These are phyloP conservation scores for Auriscalpium microsporum DNA, from an alignment of 768 basidiomycete species.

Conservation along the genomic window DNA sequence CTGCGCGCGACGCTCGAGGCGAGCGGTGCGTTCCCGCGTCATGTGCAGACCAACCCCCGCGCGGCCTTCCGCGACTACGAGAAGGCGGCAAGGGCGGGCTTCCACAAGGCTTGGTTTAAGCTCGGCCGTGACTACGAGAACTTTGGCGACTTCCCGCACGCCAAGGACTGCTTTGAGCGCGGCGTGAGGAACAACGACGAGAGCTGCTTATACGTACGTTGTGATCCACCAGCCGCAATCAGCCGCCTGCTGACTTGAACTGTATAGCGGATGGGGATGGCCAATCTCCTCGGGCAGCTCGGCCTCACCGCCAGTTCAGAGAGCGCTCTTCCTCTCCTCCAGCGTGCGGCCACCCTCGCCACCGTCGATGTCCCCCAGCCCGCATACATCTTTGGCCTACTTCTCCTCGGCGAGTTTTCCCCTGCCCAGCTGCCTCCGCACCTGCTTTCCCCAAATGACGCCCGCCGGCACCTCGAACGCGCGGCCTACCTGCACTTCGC, in stretches of 20 bases:
- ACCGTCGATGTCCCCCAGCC: slow-evolving; percentile 78
- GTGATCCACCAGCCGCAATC: slow-evolving; percentile 1
- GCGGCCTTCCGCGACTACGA: slow-evolving; percentile 89
- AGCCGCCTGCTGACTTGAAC: slow-evolving; percentile 1
- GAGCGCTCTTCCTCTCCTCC: slow-evolving; percentile 61
- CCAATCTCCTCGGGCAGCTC: slow-evolving; percentile 83
- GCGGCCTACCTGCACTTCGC: slow-evolving; percentile 81
- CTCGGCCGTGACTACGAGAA: slow-evolving; percentile 89
- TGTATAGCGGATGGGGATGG: slow-evolving; percentile 85
- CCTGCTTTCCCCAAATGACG: slow-evolving; percentile 55
- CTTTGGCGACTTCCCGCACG: slow-evolving; percentile 64
- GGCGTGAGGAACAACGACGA: slow-evolving; percentile 70
- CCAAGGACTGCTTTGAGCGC: slow-evolving; percentile 80
- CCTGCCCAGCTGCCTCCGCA: slow-evolving; percentile 44
- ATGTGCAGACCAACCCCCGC: slow-evolving; percentile 58
- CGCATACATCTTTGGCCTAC: slow-evolving; percentile 80
- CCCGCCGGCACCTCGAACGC: slow-evolving; percentile 69
- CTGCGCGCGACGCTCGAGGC: slow-evolving; percentile 67
- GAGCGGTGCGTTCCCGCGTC: slow-evolving; percentile 62
- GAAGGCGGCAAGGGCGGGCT: slow-evolving; percentile 68
- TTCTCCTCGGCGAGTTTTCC: slow-evolving; percentile 80
- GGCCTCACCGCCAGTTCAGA: slow-evolving; percentile 44
- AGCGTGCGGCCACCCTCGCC: slow-evolving; percentile 67
- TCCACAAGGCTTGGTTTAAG: slow-evolving; percentile 80
- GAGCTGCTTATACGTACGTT: slow-evolving; percentile 62